Base-by-base conservation (phyloP, 805 yeast species). In the Lachancea nothofagi region DNA sequence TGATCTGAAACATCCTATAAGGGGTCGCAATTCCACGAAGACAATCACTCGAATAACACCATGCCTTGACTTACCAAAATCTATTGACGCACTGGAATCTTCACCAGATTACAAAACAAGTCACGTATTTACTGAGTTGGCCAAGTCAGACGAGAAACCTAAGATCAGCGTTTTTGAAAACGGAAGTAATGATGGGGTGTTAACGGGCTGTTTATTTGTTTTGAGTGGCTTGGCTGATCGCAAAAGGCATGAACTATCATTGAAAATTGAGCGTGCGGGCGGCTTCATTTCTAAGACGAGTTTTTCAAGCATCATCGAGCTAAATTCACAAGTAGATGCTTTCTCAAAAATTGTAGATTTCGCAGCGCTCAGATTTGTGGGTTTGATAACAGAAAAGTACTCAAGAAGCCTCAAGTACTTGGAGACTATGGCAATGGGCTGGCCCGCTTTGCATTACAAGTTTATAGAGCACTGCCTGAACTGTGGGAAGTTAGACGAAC, bases 371-470 rank as follows among this genome's bases (percentile, higher is more conserved):
- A 65, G 51, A 23, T 84, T 87, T 61, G 86, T 73, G 1, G 89
- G 89, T 1, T 65, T 84, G 24, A 61, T 88, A 1, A 71, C 90
- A 0, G 71, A 70, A 27, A 69, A 68, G 22, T 71, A 73, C 41
- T 67, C 75, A 14, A 65, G 96, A 26, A 84, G 88, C 34, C 70
- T 79, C 7, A 88, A 87, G 53, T 88, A 82, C 55, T 56, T 88
- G 7, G 93, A 85, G 52, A 77, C 82, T 2, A 57, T 87, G 13
- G 84, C 90, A 0, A 54, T 87, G 31, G 89, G 90, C 2, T 87
- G 95, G 95, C 97, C 97, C 2, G 72, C 83, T 14, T 53, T 88
- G 22, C 78, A 85, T 2, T 71, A 73, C 41, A 54, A 61, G 7
- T 87, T 73, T 47, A 64, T 86, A 3, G 54, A 58, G 5, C 81